Evolutionary conservation across 2,329 filamentous ascomycete genomes (phyloP).

Genomic region (Corinectria fuckeliana): DNA sequence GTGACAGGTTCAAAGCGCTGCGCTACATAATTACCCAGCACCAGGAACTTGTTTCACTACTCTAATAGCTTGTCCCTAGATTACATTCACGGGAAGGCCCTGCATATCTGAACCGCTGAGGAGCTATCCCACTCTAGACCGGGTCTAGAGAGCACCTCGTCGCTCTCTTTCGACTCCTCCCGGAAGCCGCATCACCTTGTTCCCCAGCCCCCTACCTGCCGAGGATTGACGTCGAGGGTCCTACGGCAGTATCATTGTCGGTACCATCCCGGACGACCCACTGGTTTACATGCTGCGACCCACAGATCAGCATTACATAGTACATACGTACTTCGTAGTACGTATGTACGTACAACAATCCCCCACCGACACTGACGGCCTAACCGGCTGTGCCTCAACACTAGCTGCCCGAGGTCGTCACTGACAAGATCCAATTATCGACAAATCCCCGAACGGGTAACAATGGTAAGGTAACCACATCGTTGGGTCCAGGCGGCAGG

Average conservation of each 20-base stretch:
- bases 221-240: slow-evolving; percentile 9
- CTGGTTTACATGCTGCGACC: slow-evolving; percentile 9
- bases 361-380: slow-evolving; percentile 31
- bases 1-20: not conserved
- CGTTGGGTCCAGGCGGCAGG: slow-evolving; percentile 14
- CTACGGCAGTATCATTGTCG: slow-evolving; percentile 9
- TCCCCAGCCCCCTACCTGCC: slow-evolving; percentile 1
- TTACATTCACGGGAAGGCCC: slow-evolving; percentile 16
- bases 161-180: not conserved
- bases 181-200: not conserved
- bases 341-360: too few species aligned
- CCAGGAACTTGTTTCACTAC: slow-evolving; percentile 17
- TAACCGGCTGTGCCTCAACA: slow-evolving; percentile 33
- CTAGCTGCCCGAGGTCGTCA: slow-evolving; percentile 23
- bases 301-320: slow-evolving; percentile 33
- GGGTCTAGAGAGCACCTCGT: not conserved
- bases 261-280: slow-evolving; percentile 11
- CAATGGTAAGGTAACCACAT: slow-evolving; percentile 21
- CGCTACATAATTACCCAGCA: not conserved
- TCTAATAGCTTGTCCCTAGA: slow-evolving; percentile 3
- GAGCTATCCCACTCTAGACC: slow-evolving; percentile 1
- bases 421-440: slow-evolving; percentile 11
- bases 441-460: slow-evolving; percentile 15
- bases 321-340: too few species aligned
- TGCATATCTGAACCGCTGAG: not conserved